Percentiles rank a stretch among this genome's conserved stretches.
Evolutionary conservation across 2,329 filamentous ascomycete genomes (phyloP).

Genomic region (Sporothrix mexicana): DNA sequence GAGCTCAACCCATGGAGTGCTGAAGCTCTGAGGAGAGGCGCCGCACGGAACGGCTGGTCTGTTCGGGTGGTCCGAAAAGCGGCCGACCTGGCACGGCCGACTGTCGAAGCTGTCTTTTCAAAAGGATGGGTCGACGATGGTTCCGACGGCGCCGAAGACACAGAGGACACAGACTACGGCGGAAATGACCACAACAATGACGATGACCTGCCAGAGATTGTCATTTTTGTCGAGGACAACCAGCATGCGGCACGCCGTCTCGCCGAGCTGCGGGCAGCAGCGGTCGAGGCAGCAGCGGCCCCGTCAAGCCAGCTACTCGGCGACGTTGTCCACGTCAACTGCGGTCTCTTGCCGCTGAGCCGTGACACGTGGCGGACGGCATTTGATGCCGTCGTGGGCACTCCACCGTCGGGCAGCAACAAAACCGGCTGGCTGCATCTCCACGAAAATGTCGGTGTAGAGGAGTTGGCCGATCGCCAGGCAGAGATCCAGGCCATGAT

Average conservation of each 20-base stretch:
- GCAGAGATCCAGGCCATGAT: conserved; percentile 58
- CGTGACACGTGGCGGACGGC: conserved; percentile 59
- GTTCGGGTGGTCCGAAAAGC: conserved; percentile 58
- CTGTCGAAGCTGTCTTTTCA: conserved; percentile 46
- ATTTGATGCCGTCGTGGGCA: conserved; percentile 44
- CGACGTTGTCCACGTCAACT: conserved; percentile 65
- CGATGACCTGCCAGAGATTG: conserved; percentile 51
- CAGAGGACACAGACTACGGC: conserved; percentile 4
- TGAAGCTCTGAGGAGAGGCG: conserved; percentile 79
- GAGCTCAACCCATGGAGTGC: conserved; percentile 90
- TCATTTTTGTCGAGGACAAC: conserved; percentile 75
- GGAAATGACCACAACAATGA: conserved; percentile 1
- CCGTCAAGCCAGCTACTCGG: conserved; percentile 27
- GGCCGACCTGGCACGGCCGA: conserved; percentile 48
- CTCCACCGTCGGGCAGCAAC: background rate
- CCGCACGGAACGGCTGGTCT: conserved; percentile 69
- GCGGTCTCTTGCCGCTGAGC: conserved; percentile 67
- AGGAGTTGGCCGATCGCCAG: conserved; percentile 56
- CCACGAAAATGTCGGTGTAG: conserved; percentile 67
- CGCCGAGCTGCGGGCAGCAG: conserved; percentile 46
- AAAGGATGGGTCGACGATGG: background rate
- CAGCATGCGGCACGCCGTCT: conserved; percentile 55
- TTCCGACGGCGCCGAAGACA: background rate
- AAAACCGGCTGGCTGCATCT: conserved; percentile 64
- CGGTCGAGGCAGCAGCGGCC: conserved; percentile 37